Evolutionary conservation across 179 eudicot species (phyloP), one percentile per base, ranked within the genome.

Genomic region (Nepenthes alata): DNA sequence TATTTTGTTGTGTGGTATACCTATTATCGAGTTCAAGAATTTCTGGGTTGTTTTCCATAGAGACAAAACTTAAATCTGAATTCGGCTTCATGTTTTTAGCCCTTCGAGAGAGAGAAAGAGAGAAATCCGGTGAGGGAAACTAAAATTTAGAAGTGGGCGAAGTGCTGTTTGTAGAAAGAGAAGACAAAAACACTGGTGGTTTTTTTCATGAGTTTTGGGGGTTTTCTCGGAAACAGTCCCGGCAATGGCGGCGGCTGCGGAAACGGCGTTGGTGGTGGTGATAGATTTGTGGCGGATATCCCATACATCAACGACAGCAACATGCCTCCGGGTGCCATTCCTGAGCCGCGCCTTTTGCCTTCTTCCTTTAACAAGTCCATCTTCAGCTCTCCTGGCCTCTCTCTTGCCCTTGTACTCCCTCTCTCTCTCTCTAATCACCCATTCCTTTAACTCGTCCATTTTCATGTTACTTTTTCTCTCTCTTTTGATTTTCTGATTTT

Each of bases 201-300:
- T 51, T 68, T 47, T 78, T 80, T 85, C 65, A 91, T 91, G 98
- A 89, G 89, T 86, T 91, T 91, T 82, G 98, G 91, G 77, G 96
- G 93, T 5, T 86, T 85, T 76, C 81, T 88, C 14, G 88, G 79
- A 52, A 83, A 68, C 67, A 70, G 68, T 67, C 67, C 68, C 61
- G 74, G 69, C 58, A 61, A 71, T 5, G 76, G 77, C 7, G 76
- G 80, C 15, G 81, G 84, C 38, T 80, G 76, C 36, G 71, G 68
- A 9, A 81, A 60, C 48, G 53, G 13, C n/a, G 63, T 64, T 11
- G 67, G 64, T 11, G 80, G 72, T 10, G 77, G 81, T 44, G 77
- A 71, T 36, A 64, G 82, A 44, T 47, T 77, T 58, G 80, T 74
- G 47, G 70, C 75, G 12, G 85, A 77, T 65, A 60, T 76, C 37